Base-by-base conservation (phyloP, 441 rosid genomes). In the Adansonia gregorii region DNA sequence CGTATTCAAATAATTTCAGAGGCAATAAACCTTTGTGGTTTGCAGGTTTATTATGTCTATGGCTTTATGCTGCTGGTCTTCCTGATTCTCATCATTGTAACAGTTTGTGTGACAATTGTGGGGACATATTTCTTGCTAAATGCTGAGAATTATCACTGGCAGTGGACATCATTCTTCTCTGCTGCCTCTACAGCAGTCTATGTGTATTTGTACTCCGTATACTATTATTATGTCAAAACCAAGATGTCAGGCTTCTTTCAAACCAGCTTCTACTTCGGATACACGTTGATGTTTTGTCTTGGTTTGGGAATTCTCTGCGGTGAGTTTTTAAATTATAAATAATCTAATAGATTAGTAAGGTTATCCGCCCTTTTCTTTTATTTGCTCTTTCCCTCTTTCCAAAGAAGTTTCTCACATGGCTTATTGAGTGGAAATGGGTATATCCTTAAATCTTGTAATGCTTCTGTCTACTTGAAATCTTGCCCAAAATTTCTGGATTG, bases 101-200 rank as follows among this genome's bases (percentile, higher is more conserved):
- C 98, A 1, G 89, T 94, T 72, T 94, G 98, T 73, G 98, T 94
- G 74, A 94, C 98, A 78, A 94, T 94, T 12, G 98, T 94, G 86
- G 98, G 98, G 24, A 92, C 98, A 15, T 95, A 95, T 78, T 95
- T 94, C 91, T 81, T 94, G 83, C 82, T 94, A 72, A 93, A 94
- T 78, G 98, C 98, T 43, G 98, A 94, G 88, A 94, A 94, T 82
- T 93, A 94, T 78, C 97, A 94, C 86, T 94, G 98, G 98, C 98
- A 92, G 73, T 94, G 98, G 98, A 94, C 98, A 0, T 94, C 98
- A 45, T 94, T 93, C 86, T 93, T 93, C 87, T 94, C 98, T 39
- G 98, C 98, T 73, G 98, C 98, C 60, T 94, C 98, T 52, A 94
- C 98, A 5, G 97, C 98, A 61, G 90, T 93, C 80, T 94, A 94